Conservation (phyloP, 495 filamentous ascomycete genomes). For the Penicillium goetzii region DNA sequence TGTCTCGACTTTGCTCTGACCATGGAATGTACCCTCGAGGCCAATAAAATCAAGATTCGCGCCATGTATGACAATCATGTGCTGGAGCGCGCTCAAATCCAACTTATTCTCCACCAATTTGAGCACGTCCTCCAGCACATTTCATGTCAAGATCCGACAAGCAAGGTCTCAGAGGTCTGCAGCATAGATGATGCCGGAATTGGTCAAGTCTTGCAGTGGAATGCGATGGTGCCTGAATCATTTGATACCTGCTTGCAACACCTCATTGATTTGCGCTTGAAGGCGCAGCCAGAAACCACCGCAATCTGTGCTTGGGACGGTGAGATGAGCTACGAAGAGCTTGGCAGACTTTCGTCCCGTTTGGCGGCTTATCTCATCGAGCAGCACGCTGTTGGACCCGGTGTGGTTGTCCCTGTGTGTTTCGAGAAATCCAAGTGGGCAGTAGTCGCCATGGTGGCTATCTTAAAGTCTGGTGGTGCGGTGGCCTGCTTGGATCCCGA, state of each 20-base stretch:
- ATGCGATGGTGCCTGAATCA: background rate
- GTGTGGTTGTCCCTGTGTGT: slow-evolving; percentile 53
- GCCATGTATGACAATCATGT: background rate
- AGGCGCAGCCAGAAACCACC: background rate
- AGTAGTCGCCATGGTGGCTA: slow-evolving; percentile 43
- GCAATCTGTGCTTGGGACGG: slow-evolving; percentile 29
- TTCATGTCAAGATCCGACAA: background rate
- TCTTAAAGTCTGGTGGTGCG: slow-evolving; percentile 55
- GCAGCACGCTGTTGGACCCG: slow-evolving; percentile 36
- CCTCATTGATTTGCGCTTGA: too few species aligned
- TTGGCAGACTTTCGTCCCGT: slow-evolving; percentile 8
- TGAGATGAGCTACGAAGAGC: slow-evolving; percentile 20
- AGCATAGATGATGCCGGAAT: background rate
- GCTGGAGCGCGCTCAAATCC: background rate
- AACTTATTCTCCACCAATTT: background rate
- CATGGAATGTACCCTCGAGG: background rate
- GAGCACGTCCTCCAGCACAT: background rate
- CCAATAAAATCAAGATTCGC: background rate
- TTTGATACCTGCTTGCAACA: too few species aligned
- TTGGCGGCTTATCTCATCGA: slow-evolving; percentile 12
- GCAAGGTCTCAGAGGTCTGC: background rate
- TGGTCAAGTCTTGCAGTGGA: background rate
- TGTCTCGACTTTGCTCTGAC: background rate
- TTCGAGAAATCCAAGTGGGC: slow-evolving; percentile 59
- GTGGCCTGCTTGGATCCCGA: slow-evolving; percentile 14